Evolutionary conservation across 345 rosid genomes (phyloP).

Genomic region (Capsella bursapastoris): DNA sequence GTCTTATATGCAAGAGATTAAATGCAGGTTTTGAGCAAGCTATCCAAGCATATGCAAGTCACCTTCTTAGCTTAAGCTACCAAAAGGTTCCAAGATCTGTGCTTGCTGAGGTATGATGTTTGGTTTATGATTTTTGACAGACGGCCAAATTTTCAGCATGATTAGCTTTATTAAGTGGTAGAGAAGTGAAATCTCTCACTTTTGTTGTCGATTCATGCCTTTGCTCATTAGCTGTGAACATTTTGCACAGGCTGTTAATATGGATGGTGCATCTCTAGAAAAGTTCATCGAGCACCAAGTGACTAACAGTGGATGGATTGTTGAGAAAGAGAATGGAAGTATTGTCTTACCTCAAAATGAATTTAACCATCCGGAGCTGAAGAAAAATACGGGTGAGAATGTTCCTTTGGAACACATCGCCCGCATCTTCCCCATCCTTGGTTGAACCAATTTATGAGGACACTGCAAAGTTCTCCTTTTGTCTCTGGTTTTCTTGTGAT

Average conservation of each 20-base stretch:
- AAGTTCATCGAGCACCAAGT: slow-evolving; percentile 82
- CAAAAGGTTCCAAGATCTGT: slow-evolving; percentile 88
- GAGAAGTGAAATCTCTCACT: background rate
- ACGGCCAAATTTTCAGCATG: background rate
- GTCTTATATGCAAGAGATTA: slow-evolving; percentile 34
- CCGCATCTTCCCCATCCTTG: slow-evolving; percentile 92
- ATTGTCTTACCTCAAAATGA: slow-evolving; percentile 66
- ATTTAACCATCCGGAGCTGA: slow-evolving; percentile 86
- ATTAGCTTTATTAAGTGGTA: background rate
- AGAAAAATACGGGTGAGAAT: slow-evolving; percentile 69
- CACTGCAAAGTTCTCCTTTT: background rate
- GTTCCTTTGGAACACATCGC: slow-evolving; percentile 85
- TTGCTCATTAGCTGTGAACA: slow-evolving; percentile 25
- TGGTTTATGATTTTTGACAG: slow-evolving; percentile 11
- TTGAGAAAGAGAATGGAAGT: slow-evolving; percentile 75
- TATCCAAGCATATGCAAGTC: slow-evolving; percentile 80
- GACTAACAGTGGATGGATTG: slow-evolving; percentile 66
- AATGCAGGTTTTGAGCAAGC: slow-evolving; percentile 97
- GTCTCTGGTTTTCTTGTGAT: background rate
- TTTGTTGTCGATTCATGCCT: background rate
- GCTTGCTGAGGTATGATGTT: slow-evolving; percentile 81
- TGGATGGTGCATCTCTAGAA: slow-evolving; percentile 83
- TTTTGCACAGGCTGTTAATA: slow-evolving; percentile 68
- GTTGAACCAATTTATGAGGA: slow-evolving; percentile 47
- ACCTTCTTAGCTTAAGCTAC: slow-evolving; percentile 88